Base-by-base conservation (phyloP, 2,329 filamentous ascomycete genomes). In the Clarireedia homoeocarpa region DNA sequence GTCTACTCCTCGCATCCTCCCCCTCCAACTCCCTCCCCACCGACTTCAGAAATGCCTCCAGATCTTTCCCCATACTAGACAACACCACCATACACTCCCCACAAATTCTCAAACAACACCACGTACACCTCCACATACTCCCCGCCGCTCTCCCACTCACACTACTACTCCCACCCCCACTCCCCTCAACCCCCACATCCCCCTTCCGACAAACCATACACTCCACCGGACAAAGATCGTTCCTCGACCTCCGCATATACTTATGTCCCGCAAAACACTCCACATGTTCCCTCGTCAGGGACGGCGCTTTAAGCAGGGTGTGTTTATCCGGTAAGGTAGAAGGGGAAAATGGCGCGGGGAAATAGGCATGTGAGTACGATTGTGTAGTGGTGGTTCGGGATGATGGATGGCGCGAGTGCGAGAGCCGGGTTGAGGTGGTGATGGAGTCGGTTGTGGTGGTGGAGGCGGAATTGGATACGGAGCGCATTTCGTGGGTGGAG, bases 101-200 rank as follows among this genome's bases (percentile, higher is more conserved):
- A 56, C 68, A 70, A 20, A 64, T 61, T 46, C 67, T 64, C 34
- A 70, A 48, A 53, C 65, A 69, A 47, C 68, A 70, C 68, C 68
- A 70, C 23, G 61, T 62, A 48, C 68, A 70, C 44, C 60, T 61
- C 63, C 63, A 70, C 20, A 30, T 30, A 9, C 27, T 30, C 27
- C 27, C 27, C 10, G 27, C 27, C 27, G 27, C 27, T 10, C 27
- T 30, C 9, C 7, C 10, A 10, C 27, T 9, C 6, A 10, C 10
- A 9, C 27, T 30, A 7, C 27, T 10, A 30, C 27, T 30, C 9
- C 2, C 27, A 30, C 27, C 27, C 27, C 27, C 9, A 9, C 27
- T 10, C 6, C 27, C 27, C 7, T 65, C 54, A 17, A 48, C 60
- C 30, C 67, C 63, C 2, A 55, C 58, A 45, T 70, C 67, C 30